Percentiles rank a stretch among this genome's conserved stretches.
Conservation (phyloP, 2,329 filamentous ascomycete genomes). For the Colletotrichum lupini region DNA sequence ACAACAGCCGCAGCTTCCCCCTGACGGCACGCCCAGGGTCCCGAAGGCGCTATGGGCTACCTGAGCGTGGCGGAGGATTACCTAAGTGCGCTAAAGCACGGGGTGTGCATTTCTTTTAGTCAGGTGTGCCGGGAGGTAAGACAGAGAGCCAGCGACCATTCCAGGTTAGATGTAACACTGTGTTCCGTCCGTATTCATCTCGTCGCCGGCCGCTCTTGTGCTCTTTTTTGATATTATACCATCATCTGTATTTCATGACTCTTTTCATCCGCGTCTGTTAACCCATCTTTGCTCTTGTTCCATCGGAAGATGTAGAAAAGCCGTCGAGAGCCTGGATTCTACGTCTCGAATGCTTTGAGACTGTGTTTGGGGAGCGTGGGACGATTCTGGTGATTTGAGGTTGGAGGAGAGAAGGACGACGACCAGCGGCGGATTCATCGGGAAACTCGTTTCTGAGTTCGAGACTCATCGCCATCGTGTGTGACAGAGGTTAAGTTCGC, state of each 20-base stretch:
- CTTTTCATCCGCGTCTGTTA: too few relatives aligned
- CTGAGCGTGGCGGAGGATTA: conserved; percentile 10
- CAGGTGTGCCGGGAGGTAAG: conserved; percentile 14
- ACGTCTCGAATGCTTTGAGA: not conserved
- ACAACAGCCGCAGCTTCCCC: not conserved
- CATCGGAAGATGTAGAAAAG: not conserved
- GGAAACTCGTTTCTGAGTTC: not conserved
- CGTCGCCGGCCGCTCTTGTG: not conserved
- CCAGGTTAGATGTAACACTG: not conserved
- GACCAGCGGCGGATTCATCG: not conserved
- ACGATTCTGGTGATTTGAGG: not conserved
- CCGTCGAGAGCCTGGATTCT: not conserved
- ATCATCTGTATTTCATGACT: not conserved
- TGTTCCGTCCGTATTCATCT: not conserved
- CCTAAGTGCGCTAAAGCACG: conserved; percentile 20
- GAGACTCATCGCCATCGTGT: not conserved
- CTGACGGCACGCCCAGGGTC: not conserved
- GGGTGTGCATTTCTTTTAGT: conserved; percentile 19
- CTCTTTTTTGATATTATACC: not conserved
- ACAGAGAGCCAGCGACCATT: not conserved
- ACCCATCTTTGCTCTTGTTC: not conserved
- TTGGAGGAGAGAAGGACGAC: not conserved
- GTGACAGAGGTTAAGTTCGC: not conserved
- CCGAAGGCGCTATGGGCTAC: not conserved
- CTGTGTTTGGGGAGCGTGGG: not conserved